These are phyloP conservation scores for Porphyrellus cyaneotinctus DNA, from an alignment of 768 basidiomycete genomes.

Conservation along the genomic window DNA sequence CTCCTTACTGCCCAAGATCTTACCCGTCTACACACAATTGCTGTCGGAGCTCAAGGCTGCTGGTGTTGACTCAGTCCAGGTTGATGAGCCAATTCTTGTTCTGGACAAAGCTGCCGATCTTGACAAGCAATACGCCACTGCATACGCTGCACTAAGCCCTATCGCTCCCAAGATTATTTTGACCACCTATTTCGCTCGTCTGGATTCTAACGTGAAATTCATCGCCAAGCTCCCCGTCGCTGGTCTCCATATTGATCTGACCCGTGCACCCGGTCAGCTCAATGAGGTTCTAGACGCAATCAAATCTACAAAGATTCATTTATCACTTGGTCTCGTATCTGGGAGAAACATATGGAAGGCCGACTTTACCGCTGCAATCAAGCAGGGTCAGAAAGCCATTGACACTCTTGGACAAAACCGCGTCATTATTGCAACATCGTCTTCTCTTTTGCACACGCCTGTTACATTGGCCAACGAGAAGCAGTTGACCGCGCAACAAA, in stretches of 20 bases:
- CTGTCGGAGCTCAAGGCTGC: slow-evolving; percentile 87
- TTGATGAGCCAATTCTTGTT: slow-evolving; percentile 96
- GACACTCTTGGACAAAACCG: slow-evolving; percentile 79
- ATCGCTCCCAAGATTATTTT: slow-evolving; percentile 90
- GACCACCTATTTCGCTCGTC: slow-evolving; percentile 95
- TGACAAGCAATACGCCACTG: slow-evolving; percentile 73
- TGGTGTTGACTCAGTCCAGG: slow-evolving; percentile 91
- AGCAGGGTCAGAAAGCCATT: slow-evolving; percentile 79
- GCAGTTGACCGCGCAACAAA: slow-evolving; percentile 82
- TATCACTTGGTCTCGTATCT: slow-evolving; percentile 94
- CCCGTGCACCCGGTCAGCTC: slow-evolving; percentile 89
- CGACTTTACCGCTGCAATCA: slow-evolving; percentile 81
- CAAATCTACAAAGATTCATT: slow-evolving; percentile 73
- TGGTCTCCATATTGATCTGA: slow-evolving; percentile 94
- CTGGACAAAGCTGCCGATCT: slow-evolving; percentile 77
- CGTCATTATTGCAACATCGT: slow-evolving; percentile 92
- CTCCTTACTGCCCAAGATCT: slow-evolving; percentile 80
- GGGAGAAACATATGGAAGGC: slow-evolving; percentile 99
- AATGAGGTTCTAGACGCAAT: slow-evolving; percentile 75
- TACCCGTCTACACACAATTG: slow-evolving; percentile 90
- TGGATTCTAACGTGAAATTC: slow-evolving; percentile 86
- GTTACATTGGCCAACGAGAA: slow-evolving; percentile 92
- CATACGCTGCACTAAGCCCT: slow-evolving; percentile 77
- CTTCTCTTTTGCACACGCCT: slow-evolving; percentile 96
- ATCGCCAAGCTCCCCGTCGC: slow-evolving; percentile 88